Base-by-base conservation (phyloP, 1,284 basidiomycete species). In the Ustilago loliicola region DNA sequence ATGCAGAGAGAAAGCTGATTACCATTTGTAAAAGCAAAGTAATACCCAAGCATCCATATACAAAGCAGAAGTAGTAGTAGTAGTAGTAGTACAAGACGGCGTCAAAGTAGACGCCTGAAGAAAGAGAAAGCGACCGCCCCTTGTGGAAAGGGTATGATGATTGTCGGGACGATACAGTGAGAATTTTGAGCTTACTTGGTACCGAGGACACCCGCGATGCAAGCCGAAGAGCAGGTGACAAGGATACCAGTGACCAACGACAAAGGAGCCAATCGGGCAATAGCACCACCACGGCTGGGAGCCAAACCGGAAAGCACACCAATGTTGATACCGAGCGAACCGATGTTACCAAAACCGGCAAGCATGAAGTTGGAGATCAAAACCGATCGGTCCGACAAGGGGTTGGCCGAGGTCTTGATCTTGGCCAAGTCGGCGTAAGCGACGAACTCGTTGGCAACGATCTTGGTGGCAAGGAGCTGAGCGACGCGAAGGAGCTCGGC, bases 221-320 rank as follows among this genome's bases (percentile, higher is more conserved):
- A 86, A 32, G 87, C 87, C 4, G 86, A 87, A 54, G 87, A 87
- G 76, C 83, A 83, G 38, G 87, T 88, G 51, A 87, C 85, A 19
- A 87, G 71, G 77, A 86, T 82, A 61, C 85, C 86, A 36, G 83
- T 85, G 23, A 82, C 23, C 47, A 87, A 70, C 40, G 94, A 93
- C 47, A 92, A 92, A 17, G 89, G 85, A 15, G 93, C 93, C 61
- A 93, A 89, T 2, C 88, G 89, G 23, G 93, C 91, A 80, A 95
- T 94, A 71, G 90, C 88, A 82, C 90, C 92, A 57, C 89, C 89
- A 72, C 91, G 90, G 25, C 90, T 90, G n/a, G 94, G 94, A 23
- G 93, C 83, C 93, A 96, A 89, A 47, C 93, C 93, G 72, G 91
- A 89, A 58, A 96, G 89, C 80, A 96, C 94, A 87, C 94, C 95